A percentile compares a stretch with the other conserved stretches of the same genome.
phyloP scores from a whole-genome alignment of 495 filamentous ascomycete genomes.

The Penicillium cosmopolitanum region DNA sequence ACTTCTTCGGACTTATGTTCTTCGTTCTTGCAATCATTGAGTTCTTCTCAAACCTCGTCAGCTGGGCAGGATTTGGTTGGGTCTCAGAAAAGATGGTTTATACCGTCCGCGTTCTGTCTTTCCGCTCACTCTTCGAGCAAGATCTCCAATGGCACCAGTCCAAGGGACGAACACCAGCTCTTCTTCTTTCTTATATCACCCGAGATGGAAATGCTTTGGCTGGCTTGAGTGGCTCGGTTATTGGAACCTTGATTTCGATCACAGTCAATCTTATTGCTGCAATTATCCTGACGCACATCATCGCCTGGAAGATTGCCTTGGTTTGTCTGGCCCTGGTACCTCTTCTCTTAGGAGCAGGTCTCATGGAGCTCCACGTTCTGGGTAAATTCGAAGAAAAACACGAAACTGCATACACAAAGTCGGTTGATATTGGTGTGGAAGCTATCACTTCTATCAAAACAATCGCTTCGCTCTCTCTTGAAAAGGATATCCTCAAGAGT shows the following conservation, averaged over 20 bases:
- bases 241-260: conserved; percentile 53
- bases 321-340: conserved; percentile 47
- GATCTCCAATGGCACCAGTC: conserved; percentile 59
- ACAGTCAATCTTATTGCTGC: conserved; percentile 47
- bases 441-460: conserved; percentile 58
- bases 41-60: conserved; percentile 56
- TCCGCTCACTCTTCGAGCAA: conserved; percentile 55
- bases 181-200: conserved; percentile 54
- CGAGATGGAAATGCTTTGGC: conserved; percentile 53
- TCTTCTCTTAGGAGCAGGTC: conserved; percentile 45
- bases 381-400: conserved; percentile 63
- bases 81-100: conserved; percentile 58
- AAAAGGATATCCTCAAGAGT: conserved; percentile 40
- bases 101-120: conserved; percentile 51
- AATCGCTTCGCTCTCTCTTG: conserved; percentile 55
- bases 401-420: conserved; percentile 54
- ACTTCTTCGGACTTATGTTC: conserved; percentile 59
- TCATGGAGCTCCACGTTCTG: conserved; percentile 57
- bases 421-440: conserved; percentile 54
- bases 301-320: conserved; percentile 48
- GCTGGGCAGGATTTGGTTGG: conserved; percentile 53
- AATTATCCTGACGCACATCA: conserved; percentile 47
- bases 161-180: conserved; percentile 47
- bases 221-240: conserved; percentile 48
- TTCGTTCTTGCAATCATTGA: conserved; percentile 58